A percentile compares a stretch with the other conserved stretches of the same genome.
These are phyloP conservation scores for Solanum chiquidenum DNA, from an alignment of 257 asterid species.

Conservation along the genomic window DNA sequence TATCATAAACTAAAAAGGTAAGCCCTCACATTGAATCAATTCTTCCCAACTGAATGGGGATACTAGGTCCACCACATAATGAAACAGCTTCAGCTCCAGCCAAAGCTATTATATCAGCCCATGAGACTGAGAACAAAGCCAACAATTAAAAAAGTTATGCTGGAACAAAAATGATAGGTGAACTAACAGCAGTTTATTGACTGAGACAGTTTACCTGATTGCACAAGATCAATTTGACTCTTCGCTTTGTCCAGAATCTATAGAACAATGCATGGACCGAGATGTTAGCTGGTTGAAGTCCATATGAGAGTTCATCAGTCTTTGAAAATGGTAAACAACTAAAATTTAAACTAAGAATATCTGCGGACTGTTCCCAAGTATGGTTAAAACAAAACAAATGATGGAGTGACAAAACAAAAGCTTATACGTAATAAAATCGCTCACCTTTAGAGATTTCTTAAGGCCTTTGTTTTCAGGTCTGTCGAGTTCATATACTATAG, in stretches of 20 bases:
- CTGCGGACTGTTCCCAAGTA: background rate
- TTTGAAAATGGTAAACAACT: conserved; percentile 10
- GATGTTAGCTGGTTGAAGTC: conserved; percentile 29
- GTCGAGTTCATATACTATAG: conserved; percentile 72
- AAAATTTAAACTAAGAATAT: conserved; percentile 4
- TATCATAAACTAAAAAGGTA: background rate
- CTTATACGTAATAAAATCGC: background rate
- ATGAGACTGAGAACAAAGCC: conserved; percentile 45
- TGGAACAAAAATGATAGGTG: background rate
- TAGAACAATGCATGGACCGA: conserved; percentile 33
- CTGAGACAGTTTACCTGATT: conserved; percentile 35
- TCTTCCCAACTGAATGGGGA: conserved; percentile 67
- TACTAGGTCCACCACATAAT: conserved; percentile 83
- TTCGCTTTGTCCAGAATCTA: conserved; percentile 77
- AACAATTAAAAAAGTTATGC: background rate
- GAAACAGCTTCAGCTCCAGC: conserved; percentile 92
- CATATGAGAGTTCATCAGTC: conserved; percentile 11
- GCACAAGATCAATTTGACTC: conserved; percentile 43
- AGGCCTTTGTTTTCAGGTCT: conserved; percentile 85
- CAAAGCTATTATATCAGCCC: conserved; percentile 89
- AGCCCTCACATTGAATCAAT: conserved; percentile 48
- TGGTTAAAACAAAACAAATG: background rate
- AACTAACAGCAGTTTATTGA: background rate
- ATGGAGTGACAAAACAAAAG: background rate
- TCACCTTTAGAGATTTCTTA: conserved; percentile 65